These are phyloP conservation scores for Termitomyces sp. DNA, from an alignment of 768 basidiomycete species.

Conservation along the genomic window DNA sequence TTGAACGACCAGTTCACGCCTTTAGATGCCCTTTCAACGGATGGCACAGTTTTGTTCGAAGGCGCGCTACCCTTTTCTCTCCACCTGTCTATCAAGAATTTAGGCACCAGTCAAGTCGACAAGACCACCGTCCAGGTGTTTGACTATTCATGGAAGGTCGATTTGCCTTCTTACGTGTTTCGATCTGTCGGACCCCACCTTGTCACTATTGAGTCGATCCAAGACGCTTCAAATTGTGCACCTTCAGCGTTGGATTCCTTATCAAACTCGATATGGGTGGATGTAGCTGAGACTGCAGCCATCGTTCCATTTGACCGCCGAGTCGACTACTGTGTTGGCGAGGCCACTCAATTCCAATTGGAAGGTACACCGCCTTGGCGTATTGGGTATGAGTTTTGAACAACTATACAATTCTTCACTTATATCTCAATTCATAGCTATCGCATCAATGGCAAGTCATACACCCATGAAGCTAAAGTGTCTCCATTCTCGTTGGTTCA, in stretches of 20 bases:
- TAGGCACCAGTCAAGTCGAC: slow-evolving; percentile 66
- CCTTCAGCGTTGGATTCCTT: slow-evolving; percentile 64
- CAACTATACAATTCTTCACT: slow-evolving; percentile 5
- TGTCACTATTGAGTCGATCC: slow-evolving; percentile 72
- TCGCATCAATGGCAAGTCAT: slow-evolving; percentile 70
- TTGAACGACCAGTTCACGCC: slow-evolving; percentile 64
- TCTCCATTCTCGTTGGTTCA: slow-evolving; percentile 87
- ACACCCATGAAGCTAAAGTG: slow-evolving; percentile 69
- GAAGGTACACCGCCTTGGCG: slow-evolving; percentile 95
- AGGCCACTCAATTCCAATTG: slow-evolving; percentile 85
- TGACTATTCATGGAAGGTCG: slow-evolving; percentile 63
- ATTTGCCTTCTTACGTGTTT: slow-evolving; percentile 69
- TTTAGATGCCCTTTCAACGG: slow-evolving; percentile 45
- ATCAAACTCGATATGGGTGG: slow-evolving; percentile 69
- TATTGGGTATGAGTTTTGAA: slow-evolving; percentile 54
- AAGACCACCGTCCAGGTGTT: slow-evolving; percentile 49
- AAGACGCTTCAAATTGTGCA: slow-evolving; percentile 81
- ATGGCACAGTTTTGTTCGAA: slow-evolving; percentile 66
- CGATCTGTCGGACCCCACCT: slow-evolving; percentile 78
- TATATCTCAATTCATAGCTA: slow-evolving; percentile 48
- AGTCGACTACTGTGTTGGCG: slow-evolving; percentile 86
- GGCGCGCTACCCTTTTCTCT: slow-evolving; percentile 88
- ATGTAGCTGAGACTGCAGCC: slow-evolving; percentile 95
- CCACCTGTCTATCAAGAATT: slow-evolving; percentile 69
- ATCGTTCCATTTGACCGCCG: slow-evolving; percentile 81